Conservation (phyloP, 225 moss, liverwort and hornwort genomes). For the Asterella californica region DNA sequence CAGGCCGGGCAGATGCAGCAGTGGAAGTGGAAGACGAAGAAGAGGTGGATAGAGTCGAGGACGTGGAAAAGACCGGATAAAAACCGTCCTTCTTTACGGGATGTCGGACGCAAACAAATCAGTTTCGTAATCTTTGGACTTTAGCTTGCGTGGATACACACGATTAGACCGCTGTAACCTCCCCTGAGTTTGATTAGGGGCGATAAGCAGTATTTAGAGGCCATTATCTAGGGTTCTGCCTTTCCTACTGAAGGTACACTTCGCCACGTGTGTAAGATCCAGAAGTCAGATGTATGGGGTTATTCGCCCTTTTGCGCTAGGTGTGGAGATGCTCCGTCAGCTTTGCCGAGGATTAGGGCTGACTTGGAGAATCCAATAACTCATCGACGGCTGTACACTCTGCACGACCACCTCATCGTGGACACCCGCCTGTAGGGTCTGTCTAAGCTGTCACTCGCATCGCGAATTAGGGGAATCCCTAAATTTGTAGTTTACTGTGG, state of each 20-base stretch:
- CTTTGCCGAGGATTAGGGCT: slow-evolving; percentile 15
- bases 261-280: slow-evolving; percentile 14
- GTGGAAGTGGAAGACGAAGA: not conserved
- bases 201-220: not conserved
- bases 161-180: not conserved
- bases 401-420: slow-evolving; percentile 10
- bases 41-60: slow-evolving; percentile 22
- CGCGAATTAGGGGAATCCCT: not conserved
- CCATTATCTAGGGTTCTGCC: slow-evolving; percentile 2
- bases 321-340: slow-evolving; percentile 12
- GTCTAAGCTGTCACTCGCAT: not conserved
- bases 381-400: not conserved
- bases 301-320: not conserved
- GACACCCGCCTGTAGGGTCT: not conserved
- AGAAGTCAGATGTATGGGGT: not conserved
- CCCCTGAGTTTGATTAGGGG: not conserved
- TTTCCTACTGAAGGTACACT: not conserved
- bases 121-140: not conserved
- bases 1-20: not conserved
- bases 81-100: slow-evolving; percentile 15
- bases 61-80: slow-evolving; percentile 31
- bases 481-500: not conserved
- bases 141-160: not conserved
- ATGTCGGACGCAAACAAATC: not conserved
- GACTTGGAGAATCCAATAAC: not conserved